Evolutionary conservation across 1,284 basidiomycete species (phyloP).

Genomic region (Rhodotorula sp.): DNA sequence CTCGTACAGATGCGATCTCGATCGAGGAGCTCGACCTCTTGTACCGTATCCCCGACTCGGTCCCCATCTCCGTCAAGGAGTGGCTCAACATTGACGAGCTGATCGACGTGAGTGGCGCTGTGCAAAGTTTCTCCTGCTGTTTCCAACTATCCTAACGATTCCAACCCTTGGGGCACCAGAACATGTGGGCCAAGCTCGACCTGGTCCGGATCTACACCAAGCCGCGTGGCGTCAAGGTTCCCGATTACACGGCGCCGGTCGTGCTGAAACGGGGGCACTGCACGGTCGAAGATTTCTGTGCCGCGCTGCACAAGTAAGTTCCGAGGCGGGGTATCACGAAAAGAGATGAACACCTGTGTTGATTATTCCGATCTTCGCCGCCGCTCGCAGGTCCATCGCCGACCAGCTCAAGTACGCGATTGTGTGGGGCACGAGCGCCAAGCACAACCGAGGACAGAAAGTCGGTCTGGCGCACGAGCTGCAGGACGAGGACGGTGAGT

Average conservation of each 20-base stretch:
- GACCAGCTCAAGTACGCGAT: slow-evolving; percentile 75
- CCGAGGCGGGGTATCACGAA: not conserved
- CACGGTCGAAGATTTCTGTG: slow-evolving; percentile 87
- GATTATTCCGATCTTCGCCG: not conserved
- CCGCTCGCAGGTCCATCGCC: slow-evolving; percentile 69
- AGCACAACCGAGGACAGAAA: slow-evolving; percentile 93
- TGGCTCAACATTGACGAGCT: slow-evolving; percentile 95
- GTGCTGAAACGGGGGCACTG: slow-evolving; percentile 62
- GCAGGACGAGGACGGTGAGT: slow-evolving; percentile 30
- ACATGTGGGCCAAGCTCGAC: slow-evolving; percentile 84
- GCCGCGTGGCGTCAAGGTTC: slow-evolving; percentile 74
- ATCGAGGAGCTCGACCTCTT: slow-evolving; percentile 97
- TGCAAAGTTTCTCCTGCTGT: not conserved
- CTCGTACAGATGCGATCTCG: slow-evolving; percentile 81
- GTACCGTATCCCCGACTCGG: slow-evolving; percentile 85
- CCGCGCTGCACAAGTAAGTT: slow-evolving; percentile 46
- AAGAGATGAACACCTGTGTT: not conserved
- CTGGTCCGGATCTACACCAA: slow-evolving; percentile 87
- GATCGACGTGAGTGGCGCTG: not conserved
- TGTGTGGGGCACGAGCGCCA: slow-evolving; percentile 92
- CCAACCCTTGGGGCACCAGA: slow-evolving; percentile 9
- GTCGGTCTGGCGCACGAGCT: slow-evolving; percentile 69
- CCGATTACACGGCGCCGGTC: slow-evolving; percentile 72
- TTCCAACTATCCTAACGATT: not conserved
- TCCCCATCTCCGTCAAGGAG: slow-evolving; percentile 86